Percentiles rank a stretch among this genome's conserved stretches.
Conservation (phyloP, 2,329 filamentous ascomycete species). For the Endoconidiophora laricicola region DNA sequence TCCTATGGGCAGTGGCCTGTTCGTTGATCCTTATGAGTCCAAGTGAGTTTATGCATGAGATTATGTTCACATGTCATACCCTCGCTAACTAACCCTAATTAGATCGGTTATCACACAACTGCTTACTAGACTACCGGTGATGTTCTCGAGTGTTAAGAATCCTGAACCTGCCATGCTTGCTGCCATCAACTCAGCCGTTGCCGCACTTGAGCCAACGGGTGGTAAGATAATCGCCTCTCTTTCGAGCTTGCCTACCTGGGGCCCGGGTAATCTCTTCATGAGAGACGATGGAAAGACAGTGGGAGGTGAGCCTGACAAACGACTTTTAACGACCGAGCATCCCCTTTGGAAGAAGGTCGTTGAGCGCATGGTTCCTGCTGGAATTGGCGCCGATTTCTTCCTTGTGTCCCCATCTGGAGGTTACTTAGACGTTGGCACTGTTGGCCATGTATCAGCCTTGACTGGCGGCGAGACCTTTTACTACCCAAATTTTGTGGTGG, state of each 20-base stretch:
- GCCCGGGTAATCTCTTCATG: slow-evolving; percentile 68
- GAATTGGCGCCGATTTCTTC: slow-evolving; percentile 88
- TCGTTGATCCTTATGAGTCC: slow-evolving; percentile 86
- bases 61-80: not conserved
- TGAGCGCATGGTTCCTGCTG: slow-evolving; percentile 71
- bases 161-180: slow-evolving; percentile 80
- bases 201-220: slow-evolving; percentile 71
- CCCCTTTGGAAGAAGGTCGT: slow-evolving; percentile 73
- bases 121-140: slow-evolving; percentile 62
- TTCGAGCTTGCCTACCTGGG: slow-evolving; percentile 77
- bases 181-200: slow-evolving; percentile 64
- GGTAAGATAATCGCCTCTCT: slow-evolving; percentile 85
- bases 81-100: slow-evolving; percentile 16
- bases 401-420: slow-evolving; percentile 77
- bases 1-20: slow-evolving; percentile 76
- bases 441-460: slow-evolving; percentile 70
- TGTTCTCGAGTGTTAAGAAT: slow-evolving; percentile 79
- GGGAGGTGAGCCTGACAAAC: slow-evolving; percentile 78
- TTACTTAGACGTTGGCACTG: slow-evolving; percentile 84
- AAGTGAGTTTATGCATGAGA: slow-evolving; percentile 31
- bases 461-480: slow-evolving; percentile 95
- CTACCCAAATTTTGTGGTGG: slow-evolving; percentile 88
- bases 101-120: slow-evolving; percentile 70
- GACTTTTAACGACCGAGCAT: slow-evolving; percentile 80
- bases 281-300: slow-evolving; percentile 78